These are phyloP conservation scores for Populus hybrid DNA, from an alignment of 441 rosid genomes.

Conservation along the genomic window DNA sequence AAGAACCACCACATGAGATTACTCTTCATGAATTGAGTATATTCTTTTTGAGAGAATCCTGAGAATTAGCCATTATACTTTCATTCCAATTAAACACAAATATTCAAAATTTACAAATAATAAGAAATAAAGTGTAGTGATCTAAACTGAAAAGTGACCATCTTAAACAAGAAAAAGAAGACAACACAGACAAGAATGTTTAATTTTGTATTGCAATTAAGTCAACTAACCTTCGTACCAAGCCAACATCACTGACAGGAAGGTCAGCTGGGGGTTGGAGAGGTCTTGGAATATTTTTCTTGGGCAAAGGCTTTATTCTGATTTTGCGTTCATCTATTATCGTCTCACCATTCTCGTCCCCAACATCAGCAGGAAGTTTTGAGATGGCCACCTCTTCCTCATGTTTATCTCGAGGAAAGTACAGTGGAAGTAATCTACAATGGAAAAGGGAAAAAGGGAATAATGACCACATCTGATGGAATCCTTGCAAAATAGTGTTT, in stretches of 20 bases:
- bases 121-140: background rate
- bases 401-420: slow-evolving; percentile 95
- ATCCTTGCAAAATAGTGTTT: background rate
- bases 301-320: slow-evolving; percentile 94
- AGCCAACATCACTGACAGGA: slow-evolving; percentile 83
- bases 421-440: slow-evolving; percentile 90
- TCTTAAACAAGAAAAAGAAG: background rate
- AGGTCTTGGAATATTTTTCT: slow-evolving; percentile 60
- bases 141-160: background rate
- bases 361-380: slow-evolving; percentile 98
- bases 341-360: slow-evolving; percentile 99
- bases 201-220: background rate
- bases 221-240: slow-evolving; percentile 77
- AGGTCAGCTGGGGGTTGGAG: slow-evolving; percentile 62
- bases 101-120: background rate
- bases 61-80: background rate
- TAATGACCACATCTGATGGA: slow-evolving; percentile 13
- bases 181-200: background rate
- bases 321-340: slow-evolving; percentile 95
- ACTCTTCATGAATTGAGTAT: background rate
- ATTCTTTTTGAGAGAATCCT: slow-evolving; percentile 1
- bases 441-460: slow-evolving; percentile 20
- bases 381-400: slow-evolving; percentile 93
- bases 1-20: background rate
- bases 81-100: background rate